Conservation (phyloP, 2,329 filamentous ascomycete species). For the Cladosporium sp. region DNA sequence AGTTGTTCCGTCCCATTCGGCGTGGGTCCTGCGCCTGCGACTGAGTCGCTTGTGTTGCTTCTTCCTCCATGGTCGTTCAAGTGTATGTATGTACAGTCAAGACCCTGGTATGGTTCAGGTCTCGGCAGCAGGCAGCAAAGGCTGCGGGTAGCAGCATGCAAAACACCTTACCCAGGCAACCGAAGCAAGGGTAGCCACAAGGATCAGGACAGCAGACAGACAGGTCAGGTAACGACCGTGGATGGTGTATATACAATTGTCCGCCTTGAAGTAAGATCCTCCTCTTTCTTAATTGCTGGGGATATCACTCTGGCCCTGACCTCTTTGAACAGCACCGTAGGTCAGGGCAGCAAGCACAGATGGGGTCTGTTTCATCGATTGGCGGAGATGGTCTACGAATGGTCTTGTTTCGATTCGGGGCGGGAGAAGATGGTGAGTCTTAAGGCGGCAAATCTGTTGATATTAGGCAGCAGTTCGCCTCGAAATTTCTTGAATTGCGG, state of each 20-base stretch:
- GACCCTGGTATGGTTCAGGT: slow-evolving; percentile 2
- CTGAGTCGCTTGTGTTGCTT: slow-evolving; percentile 39
- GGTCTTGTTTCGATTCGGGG: background rate
- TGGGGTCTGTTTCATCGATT: slow-evolving; percentile 1
- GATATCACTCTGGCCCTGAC: slow-evolving; percentile 2
- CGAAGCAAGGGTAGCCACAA: background rate
- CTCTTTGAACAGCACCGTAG: background rate
- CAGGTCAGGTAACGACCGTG: background rate
- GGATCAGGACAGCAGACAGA: background rate
- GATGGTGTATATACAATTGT: background rate
- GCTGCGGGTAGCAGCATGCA: slow-evolving; percentile 7
- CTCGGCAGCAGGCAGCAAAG: slow-evolving; percentile 10
- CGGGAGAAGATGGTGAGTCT: slow-evolving; percentile 5
- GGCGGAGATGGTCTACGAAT: background rate
- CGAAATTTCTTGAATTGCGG: too few relatives aligned
- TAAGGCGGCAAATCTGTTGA: slow-evolving; percentile 1
- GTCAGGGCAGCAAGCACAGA: slow-evolving; percentile 5
- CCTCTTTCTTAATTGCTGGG: background rate
- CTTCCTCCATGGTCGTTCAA: slow-evolving; percentile 3
- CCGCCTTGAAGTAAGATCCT: background rate
- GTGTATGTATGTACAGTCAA: background rate
- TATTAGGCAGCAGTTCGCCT: background rate
- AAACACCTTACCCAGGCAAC: slow-evolving; percentile 7
- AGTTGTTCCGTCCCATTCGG: slow-evolving; percentile 73
- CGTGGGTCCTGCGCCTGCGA: slow-evolving; percentile 64